A percentile compares a stretch with the other conserved stretches of the same genome.
These are phyloP conservation scores for Marchantia polymorpha DNA, from an alignment of 225 moss, liverwort and hornwort species.

Conservation along the genomic window DNA sequence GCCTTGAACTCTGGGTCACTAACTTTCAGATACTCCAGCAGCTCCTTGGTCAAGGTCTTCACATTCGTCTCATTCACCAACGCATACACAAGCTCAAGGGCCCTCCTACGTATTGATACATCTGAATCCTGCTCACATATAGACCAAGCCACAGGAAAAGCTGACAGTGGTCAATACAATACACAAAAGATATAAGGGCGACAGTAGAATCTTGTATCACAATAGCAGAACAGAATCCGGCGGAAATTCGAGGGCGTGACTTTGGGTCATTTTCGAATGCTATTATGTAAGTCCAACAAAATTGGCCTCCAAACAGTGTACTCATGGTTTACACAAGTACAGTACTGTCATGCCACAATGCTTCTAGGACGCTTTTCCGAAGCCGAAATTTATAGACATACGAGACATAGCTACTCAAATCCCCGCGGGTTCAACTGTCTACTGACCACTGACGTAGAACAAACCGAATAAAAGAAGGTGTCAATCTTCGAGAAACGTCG, in stretches of 20 bases:
- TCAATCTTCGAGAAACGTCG: background rate
- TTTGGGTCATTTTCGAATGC: too few species aligned
- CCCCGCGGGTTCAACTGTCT: background rate
- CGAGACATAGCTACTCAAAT: background rate
- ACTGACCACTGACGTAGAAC: background rate
- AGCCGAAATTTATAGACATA: background rate
- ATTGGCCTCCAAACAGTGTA: background rate
- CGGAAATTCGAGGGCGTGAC: too few species aligned
- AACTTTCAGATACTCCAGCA: slow-evolving; percentile 83
- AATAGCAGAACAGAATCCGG: too few species aligned
- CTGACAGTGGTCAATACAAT: background rate
- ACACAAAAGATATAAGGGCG: background rate
- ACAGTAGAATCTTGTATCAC: too few species aligned
- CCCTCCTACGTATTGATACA: slow-evolving; percentile 84
- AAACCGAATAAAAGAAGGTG: background rate
- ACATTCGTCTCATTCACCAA: slow-evolving; percentile 85
- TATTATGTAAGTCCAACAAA: background rate
- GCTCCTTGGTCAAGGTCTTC: slow-evolving; percentile 72
- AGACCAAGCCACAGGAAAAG: background rate
- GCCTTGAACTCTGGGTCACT: slow-evolving; percentile 82
- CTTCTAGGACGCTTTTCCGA: background rate
- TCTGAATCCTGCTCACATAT: slow-evolving; percentile 72
- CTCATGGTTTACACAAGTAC: background rate
- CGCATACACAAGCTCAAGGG: slow-evolving; percentile 77
- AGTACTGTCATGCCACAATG: background rate